Base-by-base conservation (phyloP, 2,329 filamentous ascomycete species). In the Zymoseptoria ardabiliae region DNA sequence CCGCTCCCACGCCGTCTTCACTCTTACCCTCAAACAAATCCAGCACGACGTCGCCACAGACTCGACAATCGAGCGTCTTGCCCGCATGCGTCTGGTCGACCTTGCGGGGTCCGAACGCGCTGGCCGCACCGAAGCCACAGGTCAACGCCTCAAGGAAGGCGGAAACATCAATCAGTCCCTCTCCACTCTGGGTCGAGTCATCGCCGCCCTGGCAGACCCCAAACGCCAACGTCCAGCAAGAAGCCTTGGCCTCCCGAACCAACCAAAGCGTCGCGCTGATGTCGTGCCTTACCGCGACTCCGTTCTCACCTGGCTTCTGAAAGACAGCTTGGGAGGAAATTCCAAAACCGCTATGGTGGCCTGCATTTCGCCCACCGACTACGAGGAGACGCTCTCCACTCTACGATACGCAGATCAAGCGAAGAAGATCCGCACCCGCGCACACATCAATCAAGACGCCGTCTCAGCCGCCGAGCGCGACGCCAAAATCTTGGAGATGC, bases 161-260 rank as follows among this genome's bases (percentile, higher is more conserved):
- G 93, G 90, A 69, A 97, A 97, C 74, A 99, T 99, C 83, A 99
- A 99, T 81, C 97, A 97, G 77, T 97, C 93, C 9, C 84, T 99
- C 45, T 97, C 93, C 0, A 97, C 94, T 0, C 84, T 99, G 9
- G 94, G 94, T 3, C 88, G 94, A 56, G 94, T 99, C 54, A 99
- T 99, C 73, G 93, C 92, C 28, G 93, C 94, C 1, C 82, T 99
- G 25, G 90, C 82, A 53, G 86, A 89, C 67, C 82, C 84, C 1
- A 90, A 90, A 28, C 70, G 73, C 17, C 73, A 77, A 48, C 72
- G 60, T 48, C 61, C 64, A 4, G 53, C 55, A 25, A 66, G 73
- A 78, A 87, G 68, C 80, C 77, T 57, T 41, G 80, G 45, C 74
- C 75, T 59, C 78, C 66, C 70, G 22, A 74, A 73, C 53, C 64